A percentile compares a stretch with the other conserved stretches of the same genome.
Conservation (phyloP, 352 stramenopile genomes). For the Pythium biforme region DNA sequence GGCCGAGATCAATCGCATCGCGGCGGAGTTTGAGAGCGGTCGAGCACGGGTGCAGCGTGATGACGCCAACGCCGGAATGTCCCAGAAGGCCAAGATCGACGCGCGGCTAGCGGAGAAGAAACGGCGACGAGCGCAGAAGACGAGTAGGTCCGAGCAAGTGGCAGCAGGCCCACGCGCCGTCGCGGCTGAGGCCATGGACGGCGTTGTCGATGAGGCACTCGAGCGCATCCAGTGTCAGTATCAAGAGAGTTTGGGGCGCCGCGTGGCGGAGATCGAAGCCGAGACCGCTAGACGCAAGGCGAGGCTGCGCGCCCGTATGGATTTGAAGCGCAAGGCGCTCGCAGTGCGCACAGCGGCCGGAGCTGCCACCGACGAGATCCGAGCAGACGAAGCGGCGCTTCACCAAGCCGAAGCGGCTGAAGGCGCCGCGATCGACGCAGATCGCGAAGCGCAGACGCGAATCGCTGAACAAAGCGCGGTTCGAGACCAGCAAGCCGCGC, state of each 20-base stretch:
- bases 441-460: background rate
- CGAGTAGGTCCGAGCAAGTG: background rate
- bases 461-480: background rate
- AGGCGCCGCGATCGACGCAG: slow-evolving; percentile 3
- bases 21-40: slow-evolving; percentile 17
- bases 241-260: slow-evolving; percentile 3
- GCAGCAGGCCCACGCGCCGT: background rate
- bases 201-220: slow-evolving; percentile 7
- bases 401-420: background rate
- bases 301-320: slow-evolving; percentile 9
- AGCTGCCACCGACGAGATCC: background rate
- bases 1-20: slow-evolving; percentile 30
- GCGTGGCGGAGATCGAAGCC: slow-evolving; percentile 7
- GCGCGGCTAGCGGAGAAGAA: slow-evolving; percentile 6
- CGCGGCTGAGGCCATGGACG: background rate
- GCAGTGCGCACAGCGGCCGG: background rate
- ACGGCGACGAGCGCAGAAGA: background rate
- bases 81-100: slow-evolving; percentile 6
- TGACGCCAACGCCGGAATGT: background rate
- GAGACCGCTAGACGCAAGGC: slow-evolving; percentile 10
- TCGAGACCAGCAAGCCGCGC: background rate
- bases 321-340: slow-evolving; percentile 16
- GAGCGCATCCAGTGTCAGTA: slow-evolving; percentile 10
- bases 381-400: background rate
- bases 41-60: background rate